These are phyloP conservation scores for Poronia punctata DNA, from an alignment of 495 filamentous ascomycete species.

Conservation along the genomic window DNA sequence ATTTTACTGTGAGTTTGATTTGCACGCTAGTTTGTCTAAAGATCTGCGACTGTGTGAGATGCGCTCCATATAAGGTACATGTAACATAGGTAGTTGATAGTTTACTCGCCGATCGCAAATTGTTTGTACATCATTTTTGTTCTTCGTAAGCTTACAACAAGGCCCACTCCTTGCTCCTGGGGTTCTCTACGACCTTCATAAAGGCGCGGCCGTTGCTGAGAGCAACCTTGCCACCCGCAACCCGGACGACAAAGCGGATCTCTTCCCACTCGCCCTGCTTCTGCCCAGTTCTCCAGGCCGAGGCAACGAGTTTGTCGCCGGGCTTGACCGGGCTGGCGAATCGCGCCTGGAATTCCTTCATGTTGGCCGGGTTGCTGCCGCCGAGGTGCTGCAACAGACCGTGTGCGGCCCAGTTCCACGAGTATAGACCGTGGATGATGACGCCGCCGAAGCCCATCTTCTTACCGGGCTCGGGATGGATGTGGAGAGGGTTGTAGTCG, in stretches of 20 bases:
- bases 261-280: conserved; percentile 70
- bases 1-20: no score
- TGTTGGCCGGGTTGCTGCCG: conserved; percentile 66
- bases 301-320: conserved; percentile 60
- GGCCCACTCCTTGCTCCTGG: conserved; percentile 58
- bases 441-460: conserved; percentile 87
- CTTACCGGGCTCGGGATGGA: conserved; percentile 70
- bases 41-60: no score
- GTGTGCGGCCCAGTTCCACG: conserved; percentile 76
- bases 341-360: conserved; percentile 80
- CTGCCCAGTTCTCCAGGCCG: conserved; percentile 60
- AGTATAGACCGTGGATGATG: conserved; percentile 84
- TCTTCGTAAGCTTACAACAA: not conserved
- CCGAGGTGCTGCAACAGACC: conserved; percentile 66
- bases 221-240: conserved; percentile 67
- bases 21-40: no score
- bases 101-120: no score
- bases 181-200: conserved; percentile 53
- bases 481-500: conserved; percentile 88
- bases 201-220: conserved; percentile 78
- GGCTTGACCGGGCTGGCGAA: conserved; percentile 80
- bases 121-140: conserved; percentile 14
- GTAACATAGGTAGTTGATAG: no score
- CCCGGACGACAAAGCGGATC: conserved; percentile 65
- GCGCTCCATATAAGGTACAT: no score